Conservation (phyloP, 2,329 filamentous ascomycete species). For the Paraphaeosphaeria minitans region DNA sequence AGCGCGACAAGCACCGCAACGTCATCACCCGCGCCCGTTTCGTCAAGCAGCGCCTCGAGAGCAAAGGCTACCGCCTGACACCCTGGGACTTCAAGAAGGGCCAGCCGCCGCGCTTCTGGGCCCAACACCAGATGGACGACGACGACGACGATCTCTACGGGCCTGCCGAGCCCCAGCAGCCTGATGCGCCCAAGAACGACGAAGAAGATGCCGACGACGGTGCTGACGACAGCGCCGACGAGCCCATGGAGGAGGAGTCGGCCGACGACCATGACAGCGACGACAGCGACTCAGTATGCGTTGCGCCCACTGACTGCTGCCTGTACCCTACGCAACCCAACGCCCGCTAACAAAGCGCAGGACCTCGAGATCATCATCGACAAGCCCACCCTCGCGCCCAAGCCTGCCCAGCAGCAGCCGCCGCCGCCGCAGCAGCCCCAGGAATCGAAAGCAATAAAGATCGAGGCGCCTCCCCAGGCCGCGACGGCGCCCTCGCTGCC, state of each 20-base stretch:
- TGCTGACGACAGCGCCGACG: constrained; percentile 45
- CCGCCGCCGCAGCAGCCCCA: constrained; percentile 26
- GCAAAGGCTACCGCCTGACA: constrained; percentile 25
- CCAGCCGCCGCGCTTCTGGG: constrained; percentile 29
- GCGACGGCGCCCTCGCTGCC: constrained; percentile 30
- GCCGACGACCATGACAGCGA: constrained; percentile 54
- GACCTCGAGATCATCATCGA: constrained; percentile 61
- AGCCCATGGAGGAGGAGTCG: constrained; percentile 53
- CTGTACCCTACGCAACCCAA: constrained; percentile 15
- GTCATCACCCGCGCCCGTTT: constrained; percentile 31
- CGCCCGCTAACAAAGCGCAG: constrained; percentile 41
- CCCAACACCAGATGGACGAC: constrained; percentile 51
- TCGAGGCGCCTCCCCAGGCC: constrained; percentile 37
- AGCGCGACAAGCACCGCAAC: constrained; percentile 35
- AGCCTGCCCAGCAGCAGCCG: constrained; percentile 42
- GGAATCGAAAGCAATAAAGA: constrained; percentile 46
- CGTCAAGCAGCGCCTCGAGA: constrained; percentile 27
- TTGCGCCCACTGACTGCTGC: not conserved
- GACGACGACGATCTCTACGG: constrained; percentile 60
- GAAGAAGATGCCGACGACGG: constrained; percentile 35
- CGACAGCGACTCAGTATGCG: constrained; percentile 51
- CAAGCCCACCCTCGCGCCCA: constrained; percentile 48
- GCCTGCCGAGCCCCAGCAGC: constrained; percentile 32
- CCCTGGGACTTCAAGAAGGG: constrained; percentile 34
- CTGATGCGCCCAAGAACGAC: not conserved